Conservation (phyloP, 2,329 filamentous ascomycete genomes). For the Fusarium circinatum region DNA sequence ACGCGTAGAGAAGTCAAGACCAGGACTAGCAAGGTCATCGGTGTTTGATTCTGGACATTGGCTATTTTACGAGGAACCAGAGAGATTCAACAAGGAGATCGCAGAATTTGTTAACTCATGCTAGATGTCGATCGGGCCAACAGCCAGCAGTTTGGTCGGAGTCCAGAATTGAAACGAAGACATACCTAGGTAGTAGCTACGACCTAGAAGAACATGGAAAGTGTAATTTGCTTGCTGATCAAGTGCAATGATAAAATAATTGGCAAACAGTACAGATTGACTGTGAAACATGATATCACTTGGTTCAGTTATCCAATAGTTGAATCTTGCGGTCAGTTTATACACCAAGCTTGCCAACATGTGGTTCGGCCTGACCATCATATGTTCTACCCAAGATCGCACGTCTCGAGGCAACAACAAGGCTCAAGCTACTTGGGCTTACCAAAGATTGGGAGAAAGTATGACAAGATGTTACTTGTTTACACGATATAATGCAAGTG, state of each 20-base stretch:
- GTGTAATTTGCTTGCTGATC: background rate
- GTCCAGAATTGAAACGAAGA: background rate
- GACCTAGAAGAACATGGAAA: background rate
- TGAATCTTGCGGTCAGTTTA: background rate
- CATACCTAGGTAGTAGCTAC: background rate
- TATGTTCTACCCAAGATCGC: background rate
- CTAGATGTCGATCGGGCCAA: background rate
- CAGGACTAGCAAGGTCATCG: conserved; percentile 35
- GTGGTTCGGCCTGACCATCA: background rate
- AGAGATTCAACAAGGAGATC: conserved; percentile 41
- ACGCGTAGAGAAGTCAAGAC: conserved; percentile 32
- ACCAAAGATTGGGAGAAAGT: background rate
- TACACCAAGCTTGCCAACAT: background rate
- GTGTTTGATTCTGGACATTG: conserved; percentile 43
- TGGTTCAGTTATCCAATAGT: background rate
- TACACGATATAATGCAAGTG: background rate
- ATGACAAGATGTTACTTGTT: background rate
- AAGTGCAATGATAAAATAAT: background rate
- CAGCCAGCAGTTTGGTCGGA: background rate
- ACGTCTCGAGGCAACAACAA: background rate
- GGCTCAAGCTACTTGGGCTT: background rate
- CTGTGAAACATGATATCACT: background rate
- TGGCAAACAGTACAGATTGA: background rate
- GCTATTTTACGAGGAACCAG: conserved; percentile 44
- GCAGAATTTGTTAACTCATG: conserved; percentile 35